Evolutionary conservation across 106 monocot species (phyloP), one percentile per base, ranked within the genome.

Genomic region (Dendrobium nobile): DNA sequence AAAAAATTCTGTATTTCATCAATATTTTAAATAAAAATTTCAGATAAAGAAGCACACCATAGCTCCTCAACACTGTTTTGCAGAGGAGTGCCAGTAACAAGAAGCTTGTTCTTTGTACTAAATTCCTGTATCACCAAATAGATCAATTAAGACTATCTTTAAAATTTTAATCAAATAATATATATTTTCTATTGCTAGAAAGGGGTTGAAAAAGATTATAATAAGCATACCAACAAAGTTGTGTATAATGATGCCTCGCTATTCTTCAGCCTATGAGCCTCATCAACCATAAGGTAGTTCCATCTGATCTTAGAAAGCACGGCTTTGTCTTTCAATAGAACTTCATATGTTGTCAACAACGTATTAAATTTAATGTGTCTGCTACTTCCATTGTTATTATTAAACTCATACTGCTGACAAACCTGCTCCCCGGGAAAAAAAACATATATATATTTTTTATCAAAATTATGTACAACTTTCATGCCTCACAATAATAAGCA

Each of bases 261-360:
- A 74, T 99, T 99, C 82, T 99, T 99, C 40, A 99, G 78, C 48
- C 98, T 91, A 67, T 99, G 98, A 37, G 98, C 98, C 78, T 99
- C 98, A 87, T 99, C 98, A 84, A 99, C 98, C 98, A 99, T 99
- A 78, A 99, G 84, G 84, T 99, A 99, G 82, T 84, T 99, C 98
- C 98, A 99, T 77, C 83, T 92, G 65, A 95, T 89, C 84, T 99
- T 95, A 54, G 98, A 95, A 47, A 99, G 81, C 68, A 85, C 83
- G 77, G 80, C 84, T 90, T 91, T 99, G 78, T 99, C 98, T 81
- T 99, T 99, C 77, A 99, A 80, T 78, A 99, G 87, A 67, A 99
- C 95, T 90, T 99, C 98, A 87, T 99, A 99, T 83, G 98, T 99
- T n/a, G 95, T 95, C 78, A 99, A 80, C 74, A 99, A 80, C 61